These are phyloP conservation scores for Pseudonitzschia multiseries DNA, from an alignment of 108 stramenopile genomes.

Conservation along the genomic window DNA sequence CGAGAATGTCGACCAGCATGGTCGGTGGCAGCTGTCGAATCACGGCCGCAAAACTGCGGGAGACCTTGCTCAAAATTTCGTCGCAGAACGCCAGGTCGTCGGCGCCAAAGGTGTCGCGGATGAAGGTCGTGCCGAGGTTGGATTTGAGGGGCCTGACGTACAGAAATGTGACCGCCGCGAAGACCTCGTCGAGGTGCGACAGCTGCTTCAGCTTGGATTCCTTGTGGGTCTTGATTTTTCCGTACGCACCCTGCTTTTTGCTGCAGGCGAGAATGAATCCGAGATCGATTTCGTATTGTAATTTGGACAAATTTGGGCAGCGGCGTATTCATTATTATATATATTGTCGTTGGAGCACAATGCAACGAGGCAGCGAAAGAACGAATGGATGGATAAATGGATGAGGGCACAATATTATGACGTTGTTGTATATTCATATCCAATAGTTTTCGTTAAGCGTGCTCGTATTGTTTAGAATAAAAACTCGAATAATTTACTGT, in stretches of 20 bases:
- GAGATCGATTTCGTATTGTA: background rate
- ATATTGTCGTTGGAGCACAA: too few species aligned
- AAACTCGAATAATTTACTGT: background rate
- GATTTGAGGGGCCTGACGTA: conserved; percentile 76
- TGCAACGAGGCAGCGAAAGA: background rate
- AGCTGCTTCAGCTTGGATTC: conserved; percentile 87
- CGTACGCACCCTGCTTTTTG: conserved; percentile 99
- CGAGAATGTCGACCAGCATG: conserved; percentile 88
- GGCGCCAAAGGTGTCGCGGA: conserved; percentile 52
- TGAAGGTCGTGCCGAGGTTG: conserved; percentile 67
- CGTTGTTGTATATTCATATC: background rate
- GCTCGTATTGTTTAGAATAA: background rate
- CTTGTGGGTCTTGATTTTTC: conserved; percentile 92
- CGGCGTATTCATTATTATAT: too few species aligned
- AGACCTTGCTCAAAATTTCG: conserved; percentile 94
- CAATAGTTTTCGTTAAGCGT: background rate
- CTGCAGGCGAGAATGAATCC: conserved; percentile 32
- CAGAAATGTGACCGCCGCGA: conserved; percentile 74
- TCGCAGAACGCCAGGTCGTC: conserved; percentile 91
- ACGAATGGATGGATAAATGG: conserved; percentile 7
- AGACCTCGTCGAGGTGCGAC: conserved; percentile 87
- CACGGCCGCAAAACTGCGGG: conserved; percentile 96
- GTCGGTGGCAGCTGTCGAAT: conserved; percentile 91
- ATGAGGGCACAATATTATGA: background rate
- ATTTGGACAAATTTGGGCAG: background rate